A percentile compares a stretch with the other conserved stretches of the same genome.
These are phyloP conservation scores for Euphrasia confusa DNA, from an alignment of 257 asterid genomes.

Conservation along the genomic window DNA sequence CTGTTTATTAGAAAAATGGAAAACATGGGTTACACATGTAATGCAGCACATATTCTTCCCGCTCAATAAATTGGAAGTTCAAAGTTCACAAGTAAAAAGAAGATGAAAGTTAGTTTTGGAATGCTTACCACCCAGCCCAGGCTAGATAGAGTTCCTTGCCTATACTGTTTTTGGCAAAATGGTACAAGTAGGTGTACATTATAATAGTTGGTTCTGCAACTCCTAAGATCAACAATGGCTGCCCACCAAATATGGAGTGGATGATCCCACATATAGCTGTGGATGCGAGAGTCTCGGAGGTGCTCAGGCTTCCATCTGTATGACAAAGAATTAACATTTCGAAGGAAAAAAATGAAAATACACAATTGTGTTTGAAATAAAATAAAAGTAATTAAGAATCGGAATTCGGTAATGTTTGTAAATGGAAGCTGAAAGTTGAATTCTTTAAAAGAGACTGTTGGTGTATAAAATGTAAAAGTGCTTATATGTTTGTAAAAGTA, in stretches of 20 bases:
- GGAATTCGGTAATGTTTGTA: background rate
- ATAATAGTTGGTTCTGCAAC: slow-evolving; percentile 96
- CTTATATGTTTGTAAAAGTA: no score
- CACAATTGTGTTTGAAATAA: background rate
- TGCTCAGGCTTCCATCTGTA: slow-evolving; percentile 76
- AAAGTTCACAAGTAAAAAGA: background rate
- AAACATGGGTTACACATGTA: background rate
- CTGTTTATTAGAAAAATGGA: slow-evolving; percentile 28
- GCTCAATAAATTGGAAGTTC: slow-evolving; percentile 5
- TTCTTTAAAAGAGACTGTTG: no score
- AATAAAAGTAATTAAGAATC: no score
- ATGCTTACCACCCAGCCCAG: slow-evolving; percentile 79
- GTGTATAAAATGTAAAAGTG: no score
- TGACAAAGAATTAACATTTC: slow-evolving; percentile 9
- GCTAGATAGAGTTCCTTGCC: slow-evolving; percentile 69
- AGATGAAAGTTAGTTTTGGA: slow-evolving; percentile 19
- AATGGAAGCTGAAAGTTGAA: background rate
- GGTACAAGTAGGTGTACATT: slow-evolving; percentile 76
- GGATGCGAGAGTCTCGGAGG: slow-evolving; percentile 78
- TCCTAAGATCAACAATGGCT: slow-evolving; percentile 80
- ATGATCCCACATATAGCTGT: slow-evolving; percentile 85
- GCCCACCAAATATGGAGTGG: slow-evolving; percentile 83
- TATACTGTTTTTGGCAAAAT: slow-evolving; percentile 49
- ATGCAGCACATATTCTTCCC: background rate
- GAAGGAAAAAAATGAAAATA: background rate